Base-by-base conservation (phyloP, 495 filamentous ascomycete genomes). In the Evansstolkia leycettana region DNA sequence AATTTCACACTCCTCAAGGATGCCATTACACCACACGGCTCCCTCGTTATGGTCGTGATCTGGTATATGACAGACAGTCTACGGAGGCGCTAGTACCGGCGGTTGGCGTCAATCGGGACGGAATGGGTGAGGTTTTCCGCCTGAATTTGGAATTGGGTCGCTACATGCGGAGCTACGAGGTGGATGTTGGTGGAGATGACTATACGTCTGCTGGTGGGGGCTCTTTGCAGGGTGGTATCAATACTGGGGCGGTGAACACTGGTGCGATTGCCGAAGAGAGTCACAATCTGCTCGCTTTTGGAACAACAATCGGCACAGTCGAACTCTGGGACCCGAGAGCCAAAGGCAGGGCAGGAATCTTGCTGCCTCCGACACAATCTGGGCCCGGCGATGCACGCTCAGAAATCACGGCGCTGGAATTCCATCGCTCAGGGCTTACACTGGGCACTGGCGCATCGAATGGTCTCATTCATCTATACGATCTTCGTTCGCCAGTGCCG, bases 241-340 rank as follows among this genome's bases (percentile, higher is more conserved):
- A 78, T 42, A 75, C 77, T 1, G 87, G 87, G 7, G 72, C 77
- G 13, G 85, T 93, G n/a, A 95, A 99, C 46, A 78, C 77, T 7
- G 89, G 82, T 33, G 79, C 86, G 1, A 76, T 95, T 33, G 92
- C 90, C 9, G 85, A 94, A 48, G 76, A 80, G 8, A 87, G 83
- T 28, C 92, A 99, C 54, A 87, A 86, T 28, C 68, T 99, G 8
- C 69, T 89, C 28, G 87, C 92, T 1, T 96, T 99, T 47, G 92
- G 92, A 20, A 96, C 92, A n/a, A 82, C 83, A 2, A 60, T 84
- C 26, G 89, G 92, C n/a, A 92, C 86, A 5, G 87, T 96, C 19
- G 92, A 96, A 44, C 86, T 96, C 43, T 99, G 84, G 82, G 92
- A 99, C 52, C 70, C 87, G 2, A 69, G 92, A 41, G 80, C 77